phyloP scores from a whole-genome alignment of 768 basidiomycete genomes.

The Galerina sulciceps region DNA sequence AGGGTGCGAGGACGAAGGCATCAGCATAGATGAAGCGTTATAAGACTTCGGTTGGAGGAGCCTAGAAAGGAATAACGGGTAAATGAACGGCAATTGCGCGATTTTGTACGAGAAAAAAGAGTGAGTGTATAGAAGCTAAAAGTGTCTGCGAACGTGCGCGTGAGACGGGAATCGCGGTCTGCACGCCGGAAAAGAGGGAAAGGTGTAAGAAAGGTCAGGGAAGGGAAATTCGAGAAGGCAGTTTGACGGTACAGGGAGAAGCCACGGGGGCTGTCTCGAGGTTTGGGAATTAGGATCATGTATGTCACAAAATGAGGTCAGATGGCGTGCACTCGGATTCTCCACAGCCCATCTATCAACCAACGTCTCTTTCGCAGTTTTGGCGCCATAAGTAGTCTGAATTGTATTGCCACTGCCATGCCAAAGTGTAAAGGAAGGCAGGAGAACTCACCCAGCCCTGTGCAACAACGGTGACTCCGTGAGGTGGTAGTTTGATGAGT shows the following conservation, averaged over 20 bases:
- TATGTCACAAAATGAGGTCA: conserved; percentile 25
- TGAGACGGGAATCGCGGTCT: conserved; percentile 9
- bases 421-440: conserved; percentile 1
- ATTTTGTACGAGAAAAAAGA: neutral
- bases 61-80: conserved; percentile 32
- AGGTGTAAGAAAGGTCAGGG: neutral
- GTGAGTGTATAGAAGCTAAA: conserved; percentile 5
- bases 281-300: conserved; percentile 11
- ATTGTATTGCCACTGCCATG: conserved; percentile 1
- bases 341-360: neutral
- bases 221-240: conserved; percentile 16
- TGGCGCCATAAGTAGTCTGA: neutral
- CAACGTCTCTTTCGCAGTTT: neutral
- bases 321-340: conserved; percentile 25
- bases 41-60: conserved; percentile 62
- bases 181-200: neutral
- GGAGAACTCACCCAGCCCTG: conserved; percentile 57
- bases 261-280: conserved; percentile 7
- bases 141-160: conserved; percentile 20
- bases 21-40: conserved; percentile 27
- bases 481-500: conserved; percentile 2
- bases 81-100: conserved; percentile 11
- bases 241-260: conserved; percentile 14
- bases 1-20: conserved; percentile 12
- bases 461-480: conserved; percentile 40